Conservation (phyloP, 495 filamentous ascomycete genomes). For the Penicillium dipodomyicola region DNA sequence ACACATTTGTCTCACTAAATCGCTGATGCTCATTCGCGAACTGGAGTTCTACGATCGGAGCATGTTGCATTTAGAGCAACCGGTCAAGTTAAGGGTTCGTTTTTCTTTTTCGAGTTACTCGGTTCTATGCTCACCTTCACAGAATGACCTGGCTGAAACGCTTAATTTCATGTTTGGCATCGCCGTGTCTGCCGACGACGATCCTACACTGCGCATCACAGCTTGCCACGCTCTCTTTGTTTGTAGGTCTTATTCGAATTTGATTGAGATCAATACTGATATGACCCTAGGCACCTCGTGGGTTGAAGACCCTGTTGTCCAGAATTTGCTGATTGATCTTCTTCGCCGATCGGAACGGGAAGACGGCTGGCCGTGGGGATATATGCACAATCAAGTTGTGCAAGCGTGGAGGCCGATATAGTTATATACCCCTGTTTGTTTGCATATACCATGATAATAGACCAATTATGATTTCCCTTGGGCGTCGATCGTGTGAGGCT, state of each 20-base stretch:
- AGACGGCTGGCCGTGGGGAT: constrained; percentile 33
- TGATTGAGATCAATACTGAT: not conserved
- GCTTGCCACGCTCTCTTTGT: constrained; percentile 41
- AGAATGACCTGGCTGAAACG: constrained; percentile 33
- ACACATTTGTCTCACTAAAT: constrained; percentile 42
- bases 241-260: constrained; percentile 24
- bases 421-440: constrained; percentile 2
- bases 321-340: constrained; percentile 27
- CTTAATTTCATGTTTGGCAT: constrained; percentile 42
- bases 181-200: constrained; percentile 39
- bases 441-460: not conserved
- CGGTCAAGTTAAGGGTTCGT: constrained; percentile 28
- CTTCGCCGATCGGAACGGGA: constrained; percentile 29
- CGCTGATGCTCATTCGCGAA: constrained; percentile 32
- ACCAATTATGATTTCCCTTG: not conserved
- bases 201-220: constrained; percentile 39
- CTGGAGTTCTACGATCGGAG: constrained; percentile 16
- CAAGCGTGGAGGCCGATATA: constrained; percentile 8
- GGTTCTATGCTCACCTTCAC: not conserved
- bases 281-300: constrained; percentile 32
- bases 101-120: not conserved
- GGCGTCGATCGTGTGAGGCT: no score
- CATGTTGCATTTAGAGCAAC: constrained; percentile 14
- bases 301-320: constrained; percentile 30
- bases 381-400: constrained; percentile 20